These are phyloP conservation scores for Babesia ovis DNA, from an alignment of 169 alveolate genomes.

Conservation along the genomic window DNA sequence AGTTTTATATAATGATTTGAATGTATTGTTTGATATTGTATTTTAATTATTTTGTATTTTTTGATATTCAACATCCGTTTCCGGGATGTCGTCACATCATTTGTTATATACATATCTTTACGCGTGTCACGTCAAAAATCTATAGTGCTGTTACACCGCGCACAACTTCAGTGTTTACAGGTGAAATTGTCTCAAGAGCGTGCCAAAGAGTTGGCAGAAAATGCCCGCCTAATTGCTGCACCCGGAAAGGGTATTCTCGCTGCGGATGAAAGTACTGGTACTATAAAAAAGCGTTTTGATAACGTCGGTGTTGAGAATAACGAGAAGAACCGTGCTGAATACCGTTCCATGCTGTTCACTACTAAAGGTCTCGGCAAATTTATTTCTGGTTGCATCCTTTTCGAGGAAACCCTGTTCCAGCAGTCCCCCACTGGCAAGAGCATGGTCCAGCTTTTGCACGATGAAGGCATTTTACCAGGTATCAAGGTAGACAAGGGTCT, in stretches of 20 bases:
- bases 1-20: too few relatives aligned
- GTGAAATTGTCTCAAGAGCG: constrained; percentile 46
- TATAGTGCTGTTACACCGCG: neutral
- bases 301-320: constrained; percentile 92
- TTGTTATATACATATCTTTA: neutral
- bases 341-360: constrained; percentile 93
- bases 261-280: constrained; percentile 98
- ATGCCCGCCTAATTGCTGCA: constrained; percentile 72
- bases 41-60: too few relatives aligned
- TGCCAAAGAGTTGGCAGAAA: constrained; percentile 58
- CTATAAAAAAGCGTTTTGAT: constrained; percentile 95
- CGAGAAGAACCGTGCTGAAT: constrained; percentile 93
- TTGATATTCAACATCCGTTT: too few relatives aligned
- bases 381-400: constrained; percentile 97
- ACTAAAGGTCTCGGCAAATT: constrained; percentile 90
- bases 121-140: too few relatives aligned
- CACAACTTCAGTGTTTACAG: constrained; percentile 11
- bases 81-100: neutral
- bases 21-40: neutral
- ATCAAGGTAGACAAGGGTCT: constrained; percentile 97
- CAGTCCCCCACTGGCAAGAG: constrained; percentile 86
- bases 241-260: constrained; percentile 98
- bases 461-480: constrained; percentile 96
- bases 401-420: constrained; percentile 97
- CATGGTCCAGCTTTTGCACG: constrained; percentile 85